A percentile compares a stretch with the other conserved stretches of the same genome.
These are phyloP conservation scores for Mortierella sp. DNA, from an alignment of 371 early-diverging fungal genomes.

Conservation along the genomic window DNA sequence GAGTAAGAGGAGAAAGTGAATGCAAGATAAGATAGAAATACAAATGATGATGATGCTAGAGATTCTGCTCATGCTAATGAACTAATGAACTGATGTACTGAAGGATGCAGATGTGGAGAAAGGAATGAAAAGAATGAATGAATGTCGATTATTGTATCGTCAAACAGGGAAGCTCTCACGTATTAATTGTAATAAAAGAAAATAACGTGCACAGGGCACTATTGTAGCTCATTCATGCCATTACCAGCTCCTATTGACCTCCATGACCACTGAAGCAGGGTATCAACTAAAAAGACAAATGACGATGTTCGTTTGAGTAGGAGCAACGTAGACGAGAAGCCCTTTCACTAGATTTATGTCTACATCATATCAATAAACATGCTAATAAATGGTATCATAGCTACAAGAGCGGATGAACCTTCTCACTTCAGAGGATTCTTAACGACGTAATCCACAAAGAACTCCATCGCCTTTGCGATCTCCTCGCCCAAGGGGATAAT, in stretches of 20 bases:
- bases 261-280: no score
- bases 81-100: background rate
- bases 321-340: no score
- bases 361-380: no score
- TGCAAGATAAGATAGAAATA: background rate
- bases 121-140: background rate
- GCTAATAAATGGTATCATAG: no score
- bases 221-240: background rate
- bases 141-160: background rate
- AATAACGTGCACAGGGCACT: slow-evolving; percentile 2
- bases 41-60: background rate
- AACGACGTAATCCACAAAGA: slow-evolving; percentile 48
- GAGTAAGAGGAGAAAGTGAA: background rate
- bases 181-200: background rate
- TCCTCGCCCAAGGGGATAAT: slow-evolving; percentile 62
- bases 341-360: no score
- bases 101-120: background rate
- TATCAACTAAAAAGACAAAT: background rate
- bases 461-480: slow-evolving; percentile 56
- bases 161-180: background rate
- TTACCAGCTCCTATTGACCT: no score
- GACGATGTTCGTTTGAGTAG: background rate
- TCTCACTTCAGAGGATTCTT: slow-evolving; percentile 39
- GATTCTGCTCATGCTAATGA: background rate
- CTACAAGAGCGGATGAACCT: background rate